Base-by-base conservation (phyloP, 2,329 filamentous ascomycete species). In the Trichoderma lentiforme region DNA sequence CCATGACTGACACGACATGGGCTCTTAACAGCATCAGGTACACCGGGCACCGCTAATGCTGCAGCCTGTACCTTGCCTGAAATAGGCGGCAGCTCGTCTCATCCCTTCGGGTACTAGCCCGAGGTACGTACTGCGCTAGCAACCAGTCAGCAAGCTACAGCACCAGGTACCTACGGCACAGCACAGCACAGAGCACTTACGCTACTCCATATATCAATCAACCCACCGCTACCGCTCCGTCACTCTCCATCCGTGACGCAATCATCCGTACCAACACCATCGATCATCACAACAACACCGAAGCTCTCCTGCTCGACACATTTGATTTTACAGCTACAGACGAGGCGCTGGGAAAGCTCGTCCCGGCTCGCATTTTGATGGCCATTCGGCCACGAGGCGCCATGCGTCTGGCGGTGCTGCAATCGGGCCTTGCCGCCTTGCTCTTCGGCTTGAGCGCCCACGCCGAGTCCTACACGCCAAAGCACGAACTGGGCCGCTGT, bases 401-500 rank as follows among this genome's bases (percentile, higher is more conserved):
- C 67, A 70, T 70, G 67, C 57, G 67, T 70, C 57, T 32, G 56
- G 56, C 65, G 74, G 73, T 78, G 39, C 73, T 77, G 68, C 77
- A 78, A 72, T 73, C 81, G 63, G 82, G 78, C 74, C 78, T 79
- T 67, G 76, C 76, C 18, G 76, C 76, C 24, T 72, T 80, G 68
- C 72, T 83, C 66, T 71, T 81, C 51, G 74, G 76, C 11, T 73
- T 74, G n/a, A 68, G 77, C 51, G 76, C 70, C 32, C 71, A 70
- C 21, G 78, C 78, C 63, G 76, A 82, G 51, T 74, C 76, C 24
- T 78, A 76, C 71, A 90, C 88, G 0, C 84, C 86, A 1, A 93
- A 90, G 75, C 95, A 98, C 77, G 95, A 98, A 82, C 86, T 91
- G 64, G 95, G 95, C 53, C 89, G 95, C 75, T 98, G 95, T 82